phyloP scores from a whole-genome alignment of 345 rosid genomes.

The Aquilaria sinensis region DNA sequence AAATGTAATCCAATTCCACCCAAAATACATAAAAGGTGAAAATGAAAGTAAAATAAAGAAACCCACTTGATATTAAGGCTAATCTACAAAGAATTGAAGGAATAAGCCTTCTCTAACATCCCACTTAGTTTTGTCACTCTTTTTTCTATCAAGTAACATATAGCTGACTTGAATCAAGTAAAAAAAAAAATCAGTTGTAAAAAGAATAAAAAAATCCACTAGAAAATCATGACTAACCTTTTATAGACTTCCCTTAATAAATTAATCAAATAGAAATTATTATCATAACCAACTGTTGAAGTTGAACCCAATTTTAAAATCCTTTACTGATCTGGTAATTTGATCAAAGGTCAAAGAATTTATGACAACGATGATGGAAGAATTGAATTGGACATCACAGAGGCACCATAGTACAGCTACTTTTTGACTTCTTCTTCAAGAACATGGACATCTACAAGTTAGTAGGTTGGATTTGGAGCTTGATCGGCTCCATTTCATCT shows the following conservation, averaged over 20 bases:
- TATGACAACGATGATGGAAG: slow-evolving; percentile 87
- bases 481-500: no score
- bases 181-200: background rate
- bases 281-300: background rate
- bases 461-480: no score
- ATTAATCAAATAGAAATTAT: background rate
- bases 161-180: slow-evolving; percentile 32
- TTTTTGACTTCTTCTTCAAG: slow-evolving; percentile 27
- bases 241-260: slow-evolving; percentile 59
- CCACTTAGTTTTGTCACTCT: slow-evolving; percentile 65
- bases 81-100: slow-evolving; percentile 72
- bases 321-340: background rate
- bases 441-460: no score
- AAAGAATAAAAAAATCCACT: background rate
- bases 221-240: background rate
- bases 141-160: slow-evolving; percentile 60
- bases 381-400: slow-evolving; percentile 84
- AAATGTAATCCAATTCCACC: background rate
- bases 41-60: background rate
- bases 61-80: slow-evolving; percentile 75
- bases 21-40: background rate
- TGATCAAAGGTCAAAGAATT: slow-evolving; percentile 3
- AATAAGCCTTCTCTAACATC: slow-evolving; percentile 85
- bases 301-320: background rate
- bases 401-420: slow-evolving; percentile 95